phyloP scores from a whole-genome alignment of 73 alveolate species.

The Uronychia setigera region DNA sequence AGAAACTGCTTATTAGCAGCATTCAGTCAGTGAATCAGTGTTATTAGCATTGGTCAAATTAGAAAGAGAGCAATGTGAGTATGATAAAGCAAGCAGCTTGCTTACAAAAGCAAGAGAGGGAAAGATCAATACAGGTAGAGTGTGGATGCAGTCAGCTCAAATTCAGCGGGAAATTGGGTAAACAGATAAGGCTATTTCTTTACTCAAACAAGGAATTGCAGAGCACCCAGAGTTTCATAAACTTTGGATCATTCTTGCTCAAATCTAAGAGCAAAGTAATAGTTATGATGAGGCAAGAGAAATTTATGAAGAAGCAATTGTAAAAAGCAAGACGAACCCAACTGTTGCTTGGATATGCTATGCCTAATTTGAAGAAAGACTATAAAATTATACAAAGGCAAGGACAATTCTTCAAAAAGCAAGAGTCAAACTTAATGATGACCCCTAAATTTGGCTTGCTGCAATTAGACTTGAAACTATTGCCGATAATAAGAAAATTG shows the following conservation, averaged over 20 bases:
- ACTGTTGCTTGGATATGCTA: slow-evolving; percentile 63
- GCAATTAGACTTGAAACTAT: slow-evolving; percentile 74
- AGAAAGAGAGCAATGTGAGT: slow-evolving; percentile 57
- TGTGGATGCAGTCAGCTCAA: slow-evolving; percentile 75
- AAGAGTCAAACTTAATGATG: slow-evolving; percentile 64
- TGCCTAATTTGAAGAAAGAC: slow-evolving; percentile 63
- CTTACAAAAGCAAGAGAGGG: slow-evolving; percentile 54
- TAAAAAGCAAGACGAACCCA: slow-evolving; percentile 18
- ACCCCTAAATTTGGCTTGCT: slow-evolving; percentile 70
- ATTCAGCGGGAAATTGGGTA: slow-evolving; percentile 66
- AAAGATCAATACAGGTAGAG: slow-evolving; percentile 34
- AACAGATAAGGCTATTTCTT: slow-evolving; percentile 11
- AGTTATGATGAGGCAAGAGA: slow-evolving; percentile 56
- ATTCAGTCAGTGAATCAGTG: slow-evolving; percentile 61
- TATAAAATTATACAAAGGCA: slow-evolving; percentile 67
- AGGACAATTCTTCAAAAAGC: slow-evolving; percentile 78
- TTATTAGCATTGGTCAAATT: slow-evolving; percentile 69
- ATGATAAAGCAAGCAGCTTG: slow-evolving; percentile 58
- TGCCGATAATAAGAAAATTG: slow-evolving; percentile 68
- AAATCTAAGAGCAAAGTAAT: slow-evolving; percentile 27
- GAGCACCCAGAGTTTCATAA: slow-evolving; percentile 57
- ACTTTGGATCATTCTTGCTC: slow-evolving; percentile 63
- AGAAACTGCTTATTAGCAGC: slow-evolving; percentile 56
- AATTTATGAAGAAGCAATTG: slow-evolving; percentile 68
- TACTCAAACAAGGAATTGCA: slow-evolving; percentile 37